phyloP scores from a whole-genome alignment of 371 early-diverging fungal genomes.

The Mucor racemosus region DNA sequence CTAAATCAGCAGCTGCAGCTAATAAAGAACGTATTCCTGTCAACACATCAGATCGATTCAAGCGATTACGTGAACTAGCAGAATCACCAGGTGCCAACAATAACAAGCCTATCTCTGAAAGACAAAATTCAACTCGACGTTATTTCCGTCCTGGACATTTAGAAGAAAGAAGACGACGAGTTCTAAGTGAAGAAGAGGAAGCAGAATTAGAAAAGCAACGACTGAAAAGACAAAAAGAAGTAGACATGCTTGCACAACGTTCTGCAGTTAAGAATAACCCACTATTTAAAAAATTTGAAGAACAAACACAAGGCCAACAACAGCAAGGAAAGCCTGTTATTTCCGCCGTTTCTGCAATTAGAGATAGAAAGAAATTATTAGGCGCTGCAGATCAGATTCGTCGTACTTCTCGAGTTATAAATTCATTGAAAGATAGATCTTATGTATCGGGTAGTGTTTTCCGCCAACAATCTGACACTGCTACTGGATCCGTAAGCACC shows the following conservation, averaged over 20 bases:
- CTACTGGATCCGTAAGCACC: not conserved
- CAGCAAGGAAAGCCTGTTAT: not conserved
- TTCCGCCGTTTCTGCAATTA: constrained; percentile 13
- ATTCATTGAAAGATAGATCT: constrained; percentile 31
- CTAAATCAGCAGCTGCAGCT: not conserved
- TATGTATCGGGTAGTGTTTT: constrained; percentile 35
- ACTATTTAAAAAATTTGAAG: constrained; percentile 36
- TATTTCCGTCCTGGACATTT: constrained; percentile 43
- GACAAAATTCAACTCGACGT: constrained; percentile 38
- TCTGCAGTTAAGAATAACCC: constrained; percentile 46
- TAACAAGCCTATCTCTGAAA: constrained; percentile 18
- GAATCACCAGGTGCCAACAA: constrained; percentile 25
- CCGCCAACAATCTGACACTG: constrained; percentile 19
- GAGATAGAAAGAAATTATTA: constrained; percentile 18
- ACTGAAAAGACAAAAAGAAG: constrained; percentile 31
- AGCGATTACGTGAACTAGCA: constrained; percentile 35
- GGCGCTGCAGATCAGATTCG: constrained; percentile 25
- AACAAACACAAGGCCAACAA: constrained; percentile 14
- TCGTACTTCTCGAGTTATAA: constrained; percentile 30
- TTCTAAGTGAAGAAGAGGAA: constrained; percentile 40
- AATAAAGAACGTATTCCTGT: constrained; percentile 1
- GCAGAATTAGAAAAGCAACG: constrained; percentile 31
- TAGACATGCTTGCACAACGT: constrained; percentile 30
- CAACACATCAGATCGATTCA: constrained; percentile 32
- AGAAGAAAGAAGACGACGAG: constrained; percentile 35